Percentiles rank a stretch among this genome's conserved stretches.
These are phyloP conservation scores for Cutaneotrichosporon mucoides DNA, from an alignment of 1,284 basidiomycete genomes.

Conservation along the genomic window DNA sequence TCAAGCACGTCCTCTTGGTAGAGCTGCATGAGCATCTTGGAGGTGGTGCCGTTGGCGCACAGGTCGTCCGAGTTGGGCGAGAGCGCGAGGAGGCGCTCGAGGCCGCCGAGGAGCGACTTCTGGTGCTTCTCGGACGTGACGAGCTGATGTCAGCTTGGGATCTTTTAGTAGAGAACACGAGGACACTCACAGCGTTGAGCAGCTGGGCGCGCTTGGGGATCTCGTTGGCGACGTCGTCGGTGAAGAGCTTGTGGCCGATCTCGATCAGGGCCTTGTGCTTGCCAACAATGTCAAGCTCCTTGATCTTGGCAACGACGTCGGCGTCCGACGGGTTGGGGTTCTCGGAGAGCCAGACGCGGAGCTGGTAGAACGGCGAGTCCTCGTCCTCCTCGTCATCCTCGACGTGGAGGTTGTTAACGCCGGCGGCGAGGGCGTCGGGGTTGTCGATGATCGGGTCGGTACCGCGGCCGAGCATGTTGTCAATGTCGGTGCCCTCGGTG, in stretches of 20 bases:
- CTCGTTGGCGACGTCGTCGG: conserved; percentile 64
- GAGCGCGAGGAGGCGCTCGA: conserved; percentile 76
- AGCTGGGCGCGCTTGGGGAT: conserved; percentile 69
- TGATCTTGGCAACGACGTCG: conserved; percentile 76
- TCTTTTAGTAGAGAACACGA: not conserved
- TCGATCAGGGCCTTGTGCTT: conserved; percentile 91
- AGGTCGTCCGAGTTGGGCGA: conserved; percentile 53
- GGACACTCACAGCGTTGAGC: conserved; percentile 65
- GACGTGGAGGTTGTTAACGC: conserved; percentile 71
- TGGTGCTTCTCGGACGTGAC: conserved; percentile 79
- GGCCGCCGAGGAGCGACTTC: conserved; percentile 84
- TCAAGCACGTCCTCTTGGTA: conserved; percentile 93
- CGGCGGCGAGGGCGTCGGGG: conserved; percentile 62
- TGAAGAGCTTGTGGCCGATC: conserved; percentile 83
- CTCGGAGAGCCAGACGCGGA: conserved; percentile 83
- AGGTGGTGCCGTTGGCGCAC: conserved; percentile 33
- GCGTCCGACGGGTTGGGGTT: conserved; percentile 56
- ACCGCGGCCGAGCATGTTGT: conserved; percentile 32
- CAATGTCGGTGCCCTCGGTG: conserved; percentile 41
- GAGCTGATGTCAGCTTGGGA: conserved; percentile 38
- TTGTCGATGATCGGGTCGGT: conserved; percentile 36
- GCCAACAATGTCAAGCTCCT: conserved; percentile 88
- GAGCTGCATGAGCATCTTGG: conserved; percentile 87
- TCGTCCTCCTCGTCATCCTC: conserved; percentile 80
- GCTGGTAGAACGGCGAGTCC: conserved; percentile 78